phyloP scores from a whole-genome alignment of 768 basidiomycete species.

The Suillus hirtellus region DNA sequence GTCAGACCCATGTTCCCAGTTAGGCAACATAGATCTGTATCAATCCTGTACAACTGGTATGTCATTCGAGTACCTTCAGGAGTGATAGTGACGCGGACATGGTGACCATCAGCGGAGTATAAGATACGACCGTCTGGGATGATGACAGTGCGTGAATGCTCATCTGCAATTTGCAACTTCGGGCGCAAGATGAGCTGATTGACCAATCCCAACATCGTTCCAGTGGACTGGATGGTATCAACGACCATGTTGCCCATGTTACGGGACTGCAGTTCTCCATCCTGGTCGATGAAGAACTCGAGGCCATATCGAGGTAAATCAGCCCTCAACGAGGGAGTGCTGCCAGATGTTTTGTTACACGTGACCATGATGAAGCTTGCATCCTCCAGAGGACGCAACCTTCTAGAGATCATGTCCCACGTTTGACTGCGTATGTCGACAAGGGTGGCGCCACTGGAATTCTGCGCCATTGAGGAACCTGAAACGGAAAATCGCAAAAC shows the following conservation, averaged over 20 bases:
- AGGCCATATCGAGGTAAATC: conserved; percentile 43
- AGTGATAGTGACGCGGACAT: conserved; percentile 22
- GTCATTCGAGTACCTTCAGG: conserved; percentile 7
- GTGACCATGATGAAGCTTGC: conserved; percentile 26
- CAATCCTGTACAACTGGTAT: conserved; percentile 32
- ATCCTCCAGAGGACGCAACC: conserved; percentile 27
- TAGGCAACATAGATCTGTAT: conserved; percentile 31
- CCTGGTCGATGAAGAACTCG: conserved; percentile 39
- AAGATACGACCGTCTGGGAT: conserved; percentile 39
- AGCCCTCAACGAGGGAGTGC: conserved; percentile 23
- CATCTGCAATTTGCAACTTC: conserved; percentile 9
- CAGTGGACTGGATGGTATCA: conserved; percentile 40
- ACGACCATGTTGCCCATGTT: conserved; percentile 44
- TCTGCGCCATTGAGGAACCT: conserved; percentile 12
- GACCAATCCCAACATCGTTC: conserved; percentile 46
- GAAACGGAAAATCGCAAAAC: conserved; percentile 16
- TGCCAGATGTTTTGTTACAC: neutral
- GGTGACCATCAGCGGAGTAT: conserved; percentile 14
- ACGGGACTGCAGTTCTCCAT: conserved; percentile 37
- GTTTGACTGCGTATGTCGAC: conserved; percentile 30
- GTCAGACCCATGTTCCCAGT: conserved; percentile 26
- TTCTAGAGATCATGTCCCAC: conserved; percentile 27
- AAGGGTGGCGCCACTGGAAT: conserved; percentile 14
- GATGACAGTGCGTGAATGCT: conserved; percentile 31
- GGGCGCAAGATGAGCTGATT: conserved; percentile 42